phyloP scores from a whole-genome alignment of 192 early-diverging fungal genomes.

The Fimicolochytrium jonesii region DNA sequence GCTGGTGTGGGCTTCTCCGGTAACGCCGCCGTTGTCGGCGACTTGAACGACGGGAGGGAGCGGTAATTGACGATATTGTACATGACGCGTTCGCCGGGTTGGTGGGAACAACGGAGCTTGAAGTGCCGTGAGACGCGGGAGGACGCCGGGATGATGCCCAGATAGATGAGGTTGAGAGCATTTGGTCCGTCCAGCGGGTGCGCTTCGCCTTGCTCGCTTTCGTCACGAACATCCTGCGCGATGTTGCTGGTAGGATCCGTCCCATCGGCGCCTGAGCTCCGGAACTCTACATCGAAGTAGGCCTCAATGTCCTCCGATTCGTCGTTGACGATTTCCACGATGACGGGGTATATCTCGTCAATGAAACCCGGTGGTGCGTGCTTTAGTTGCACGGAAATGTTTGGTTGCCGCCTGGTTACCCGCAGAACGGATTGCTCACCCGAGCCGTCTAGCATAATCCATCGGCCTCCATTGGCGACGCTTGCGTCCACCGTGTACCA shows the following conservation, averaged over 20 bases:
- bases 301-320: slow-evolving; percentile 58
- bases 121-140: slow-evolving; percentile 9
- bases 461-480: background rate
- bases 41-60: slow-evolving; percentile 6
- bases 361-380: slow-evolving; percentile 62
- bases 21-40: slow-evolving; percentile 23
- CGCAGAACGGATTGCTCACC: slow-evolving; percentile 47
- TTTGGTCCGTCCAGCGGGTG: slow-evolving; percentile 12
- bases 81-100: slow-evolving; percentile 29
- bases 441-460: slow-evolving; percentile 45
- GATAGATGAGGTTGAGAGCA: slow-evolving; percentile 28
- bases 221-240: background rate
- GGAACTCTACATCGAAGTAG: slow-evolving; percentile 57
- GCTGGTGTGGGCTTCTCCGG: slow-evolving; percentile 39
- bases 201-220: background rate
- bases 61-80: slow-evolving; percentile 28
- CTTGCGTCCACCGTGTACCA: slow-evolving; percentile 18
- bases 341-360: slow-evolving; percentile 62
- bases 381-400: slow-evolving; percentile 46
- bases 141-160: slow-evolving; percentile 45
- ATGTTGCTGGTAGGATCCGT: slow-evolving; percentile 24
- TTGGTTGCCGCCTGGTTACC: slow-evolving; percentile 59
- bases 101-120: slow-evolving; percentile 19
- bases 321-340: slow-evolving; percentile 58
- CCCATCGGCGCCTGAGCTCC: slow-evolving; percentile 25